A percentile compares a stretch with the other conserved stretches of the same genome.
Conservation (phyloP, 2,329 filamentous ascomycete species). For the Cryphonectria nitschkei region DNA sequence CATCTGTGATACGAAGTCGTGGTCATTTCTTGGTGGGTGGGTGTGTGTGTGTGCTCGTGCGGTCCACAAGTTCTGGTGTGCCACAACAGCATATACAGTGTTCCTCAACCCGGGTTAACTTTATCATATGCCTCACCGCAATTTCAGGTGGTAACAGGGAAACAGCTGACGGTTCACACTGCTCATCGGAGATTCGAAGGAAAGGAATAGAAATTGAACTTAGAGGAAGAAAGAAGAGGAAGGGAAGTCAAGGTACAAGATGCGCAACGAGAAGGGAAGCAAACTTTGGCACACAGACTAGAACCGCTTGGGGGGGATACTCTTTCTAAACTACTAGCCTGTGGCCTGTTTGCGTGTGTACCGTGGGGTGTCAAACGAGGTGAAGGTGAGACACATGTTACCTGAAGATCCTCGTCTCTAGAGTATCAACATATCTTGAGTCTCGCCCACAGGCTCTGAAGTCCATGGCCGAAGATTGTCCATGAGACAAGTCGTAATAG, state of each 20-base stretch:
- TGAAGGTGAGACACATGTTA: constrained; percentile 24
- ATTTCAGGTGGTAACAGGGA: not conserved
- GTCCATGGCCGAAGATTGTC: constrained; percentile 9
- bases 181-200: not conserved
- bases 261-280: not conserved
- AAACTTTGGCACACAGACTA: constrained; percentile 5
- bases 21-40: not conserved
- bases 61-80: constrained; percentile 2
- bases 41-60: not conserved
- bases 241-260: not conserved
- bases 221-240: not conserved
- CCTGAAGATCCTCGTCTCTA: constrained; percentile 14
- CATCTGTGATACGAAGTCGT: constrained; percentile 4
- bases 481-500: constrained; percentile 19
- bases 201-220: not conserved
- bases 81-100: not conserved
- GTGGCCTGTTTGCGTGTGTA: constrained; percentile 14
- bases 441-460: constrained; percentile 13
- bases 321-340: not conserved
- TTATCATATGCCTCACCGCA: not conserved
- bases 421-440: constrained; percentile 11
- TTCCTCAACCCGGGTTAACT: not conserved
- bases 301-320: not conserved
- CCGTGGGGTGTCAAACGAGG: constrained; percentile 23
- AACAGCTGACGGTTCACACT: constrained; percentile 1